Evolutionary conservation across 768 basidiomycete species (phyloP).

Genomic region (Pulveroboletus frians): DNA sequence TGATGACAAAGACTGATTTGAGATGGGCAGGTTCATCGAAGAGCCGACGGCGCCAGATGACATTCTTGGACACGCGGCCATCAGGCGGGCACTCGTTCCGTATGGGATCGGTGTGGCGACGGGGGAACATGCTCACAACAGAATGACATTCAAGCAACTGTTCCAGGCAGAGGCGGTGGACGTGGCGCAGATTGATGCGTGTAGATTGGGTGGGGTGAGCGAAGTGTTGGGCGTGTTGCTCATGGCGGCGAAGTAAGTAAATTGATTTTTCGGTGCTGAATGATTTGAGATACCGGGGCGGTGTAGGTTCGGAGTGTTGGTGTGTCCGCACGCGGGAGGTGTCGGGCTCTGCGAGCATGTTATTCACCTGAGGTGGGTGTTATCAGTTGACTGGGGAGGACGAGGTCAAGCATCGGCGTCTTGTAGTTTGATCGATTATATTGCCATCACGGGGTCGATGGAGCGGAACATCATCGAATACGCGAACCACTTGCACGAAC

Average conservation of each 20-base stretch:
- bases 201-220: conserved; percentile 88
- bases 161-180: conserved; percentile 91
- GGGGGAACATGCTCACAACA: conserved; percentile 95
- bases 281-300: not conserved
- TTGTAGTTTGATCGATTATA: conserved; percentile 84
- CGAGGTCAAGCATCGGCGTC: not conserved
- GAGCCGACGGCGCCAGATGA: conserved; percentile 97
- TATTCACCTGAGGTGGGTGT: conserved; percentile 62
- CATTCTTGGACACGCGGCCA: conserved; percentile 80
- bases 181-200: conserved; percentile 92
- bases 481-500: conserved; percentile 89
- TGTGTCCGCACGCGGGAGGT: conserved; percentile 94
- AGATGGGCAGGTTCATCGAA: conserved; percentile 76
- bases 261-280: not conserved
- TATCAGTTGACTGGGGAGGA: not conserved
- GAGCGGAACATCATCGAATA: conserved; percentile 92
- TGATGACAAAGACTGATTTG: conserved; percentile 7
- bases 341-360: conserved; percentile 96
- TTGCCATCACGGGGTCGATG: conserved; percentile 86
- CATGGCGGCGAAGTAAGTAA: conserved; percentile 81
- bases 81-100: conserved; percentile 77
- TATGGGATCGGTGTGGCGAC: conserved; percentile 91
- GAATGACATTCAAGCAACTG: conserved; percentile 96
- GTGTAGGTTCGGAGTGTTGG: conserved; percentile 74
- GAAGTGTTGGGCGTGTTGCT: conserved; percentile 88